These are phyloP conservation scores for Phaeodactylum tricornutum DNA, from an alignment of 108 stramenopile species.

Conservation along the genomic window DNA sequence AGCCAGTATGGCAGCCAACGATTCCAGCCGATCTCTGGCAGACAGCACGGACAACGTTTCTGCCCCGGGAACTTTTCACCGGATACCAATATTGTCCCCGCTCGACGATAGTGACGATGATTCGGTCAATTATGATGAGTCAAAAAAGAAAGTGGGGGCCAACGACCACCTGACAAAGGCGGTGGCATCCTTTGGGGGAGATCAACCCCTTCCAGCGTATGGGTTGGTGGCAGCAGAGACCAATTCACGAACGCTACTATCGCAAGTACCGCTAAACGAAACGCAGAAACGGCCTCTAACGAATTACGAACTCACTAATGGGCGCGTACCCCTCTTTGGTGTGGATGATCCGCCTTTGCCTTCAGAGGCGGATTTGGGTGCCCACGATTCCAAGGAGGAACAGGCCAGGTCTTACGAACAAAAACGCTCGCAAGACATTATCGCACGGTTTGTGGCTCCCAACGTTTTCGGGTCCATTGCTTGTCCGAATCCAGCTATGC, in stretches of 20 bases:
- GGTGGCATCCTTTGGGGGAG: conserved; percentile 57
- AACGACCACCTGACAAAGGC: conserved; percentile 79
- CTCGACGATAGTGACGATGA: conserved; percentile 44
- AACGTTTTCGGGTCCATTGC: conserved; percentile 64
- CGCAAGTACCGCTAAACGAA: not conserved
- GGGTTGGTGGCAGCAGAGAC: too few relatives aligned
- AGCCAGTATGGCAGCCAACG: not conserved
- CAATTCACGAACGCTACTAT: conserved; percentile 4
- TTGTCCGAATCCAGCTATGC: conserved; percentile 67
- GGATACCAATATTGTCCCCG: too few relatives aligned
- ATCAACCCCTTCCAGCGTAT: conserved; percentile 3
- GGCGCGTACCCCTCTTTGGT: conserved; percentile 66
- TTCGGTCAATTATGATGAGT: conserved; percentile 68
- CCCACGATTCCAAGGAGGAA: conserved; percentile 77
- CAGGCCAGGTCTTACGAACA: conserved; percentile 48
- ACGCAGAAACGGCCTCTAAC: conserved; percentile 35
- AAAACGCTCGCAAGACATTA: conserved; percentile 52
- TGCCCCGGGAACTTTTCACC: too few relatives aligned
- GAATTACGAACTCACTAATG: conserved; percentile 75
- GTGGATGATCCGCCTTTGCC: conserved; percentile 76
- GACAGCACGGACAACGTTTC: too few relatives aligned
- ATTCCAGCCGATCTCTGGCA: too few relatives aligned
- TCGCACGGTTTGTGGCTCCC: conserved; percentile 54
- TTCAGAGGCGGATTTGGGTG: conserved; percentile 63
- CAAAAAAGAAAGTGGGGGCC: conserved; percentile 69